Evolutionary conservation across 139 green algal genomes (phyloP), one percentile per base, ranked within the genome.

Genomic region (Micractinium sp.): DNA sequence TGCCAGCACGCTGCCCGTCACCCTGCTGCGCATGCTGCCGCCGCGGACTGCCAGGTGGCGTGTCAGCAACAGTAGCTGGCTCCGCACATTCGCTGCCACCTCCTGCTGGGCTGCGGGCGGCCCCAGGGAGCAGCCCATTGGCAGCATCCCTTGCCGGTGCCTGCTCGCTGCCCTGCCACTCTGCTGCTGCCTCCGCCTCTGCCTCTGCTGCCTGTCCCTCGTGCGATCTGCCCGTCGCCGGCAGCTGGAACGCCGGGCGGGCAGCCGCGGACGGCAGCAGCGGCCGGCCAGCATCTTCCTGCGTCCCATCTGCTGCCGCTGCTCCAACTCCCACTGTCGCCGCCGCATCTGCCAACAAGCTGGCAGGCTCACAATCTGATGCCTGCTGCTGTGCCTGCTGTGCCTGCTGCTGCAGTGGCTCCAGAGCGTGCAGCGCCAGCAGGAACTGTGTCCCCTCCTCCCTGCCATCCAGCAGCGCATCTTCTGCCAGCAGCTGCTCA

Each of bases 391-490:
- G 47, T 47, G 38, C 27, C 63, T 74, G 69, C 71, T 78, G 20
- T 25, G 33, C 85, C 36, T 47, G 61, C 25, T 35, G 3, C 23
- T 20, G 9, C 15, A 12, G n/a, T 25, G 81, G 81, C 16, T 71
- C 85, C 47, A 83, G 20, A 0, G 83, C 67, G 39, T 88, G 85
- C 20, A 88, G 41, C 22, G 63, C 85, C 85, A 88, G 85, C 73
- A 88, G 20, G 41, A 88, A 2, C 47, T 88, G 39, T 41, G 53
- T 71, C 29, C 39, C 76, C 25, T 38, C 20, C 3, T 23, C 33
- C 18, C 71, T 33, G 31, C 71, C 38, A n/a, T 88, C 71, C 31
- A 88, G 73, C 41, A 87, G 27, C 0, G 38, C 36, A 41, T 87
- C 83, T 5, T 67, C 63, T n/a, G 56, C 35, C 41, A 67, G 18